Conservation (phyloP, 768 basidiomycete species). For the Aureoboletus auriporus region DNA sequence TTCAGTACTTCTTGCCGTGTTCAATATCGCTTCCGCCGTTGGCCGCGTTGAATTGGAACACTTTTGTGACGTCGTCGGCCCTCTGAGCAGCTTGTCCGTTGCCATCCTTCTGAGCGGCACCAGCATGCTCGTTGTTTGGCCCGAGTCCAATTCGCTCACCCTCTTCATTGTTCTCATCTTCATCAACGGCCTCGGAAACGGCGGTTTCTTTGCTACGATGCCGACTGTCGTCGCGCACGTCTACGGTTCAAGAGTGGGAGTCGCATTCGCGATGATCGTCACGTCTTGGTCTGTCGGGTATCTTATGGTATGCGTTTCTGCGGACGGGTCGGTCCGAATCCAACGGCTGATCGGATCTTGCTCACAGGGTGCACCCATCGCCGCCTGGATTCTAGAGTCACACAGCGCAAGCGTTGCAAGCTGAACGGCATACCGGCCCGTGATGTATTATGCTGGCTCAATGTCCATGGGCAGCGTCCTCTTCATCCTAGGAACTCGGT, state of each 20-base stretch:
- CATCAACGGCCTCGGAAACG: slow-evolving; percentile 28
- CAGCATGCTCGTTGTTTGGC: slow-evolving; percentile 31
- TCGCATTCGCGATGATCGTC: slow-evolving; percentile 33
- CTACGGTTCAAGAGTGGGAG: slow-evolving; percentile 28
- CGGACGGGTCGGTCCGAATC: neutral
- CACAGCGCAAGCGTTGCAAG: slow-evolving; percentile 22
- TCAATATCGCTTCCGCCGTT: slow-evolving; percentile 33
- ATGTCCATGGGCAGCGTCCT: slow-evolving; percentile 23
- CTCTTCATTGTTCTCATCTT: slow-evolving; percentile 25
- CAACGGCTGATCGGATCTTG: neutral
- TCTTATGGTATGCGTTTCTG: slow-evolving; percentile 13
- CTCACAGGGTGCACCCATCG: slow-evolving; percentile 27
- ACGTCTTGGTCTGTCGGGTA: slow-evolving; percentile 31
- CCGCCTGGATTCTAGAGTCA: slow-evolving; percentile 25
- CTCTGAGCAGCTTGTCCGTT: slow-evolving; percentile 24
- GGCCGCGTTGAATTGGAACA: slow-evolving; percentile 29
- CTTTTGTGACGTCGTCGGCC: slow-evolving; percentile 28
- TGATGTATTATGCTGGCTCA: slow-evolving; percentile 28
- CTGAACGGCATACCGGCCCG: slow-evolving; percentile 24
- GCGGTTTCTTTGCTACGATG: slow-evolving; percentile 33
- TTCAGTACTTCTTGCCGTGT: slow-evolving; percentile 31
- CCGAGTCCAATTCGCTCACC: slow-evolving; percentile 20
- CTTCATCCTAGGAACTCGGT: slow-evolving; percentile 14
- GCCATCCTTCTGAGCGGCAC: slow-evolving; percentile 26
- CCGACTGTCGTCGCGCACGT: slow-evolving; percentile 28